These are phyloP conservation scores for Euphorbia pulcherrima DNA, from an alignment of 345 rosid genomes.

Conservation along the genomic window DNA sequence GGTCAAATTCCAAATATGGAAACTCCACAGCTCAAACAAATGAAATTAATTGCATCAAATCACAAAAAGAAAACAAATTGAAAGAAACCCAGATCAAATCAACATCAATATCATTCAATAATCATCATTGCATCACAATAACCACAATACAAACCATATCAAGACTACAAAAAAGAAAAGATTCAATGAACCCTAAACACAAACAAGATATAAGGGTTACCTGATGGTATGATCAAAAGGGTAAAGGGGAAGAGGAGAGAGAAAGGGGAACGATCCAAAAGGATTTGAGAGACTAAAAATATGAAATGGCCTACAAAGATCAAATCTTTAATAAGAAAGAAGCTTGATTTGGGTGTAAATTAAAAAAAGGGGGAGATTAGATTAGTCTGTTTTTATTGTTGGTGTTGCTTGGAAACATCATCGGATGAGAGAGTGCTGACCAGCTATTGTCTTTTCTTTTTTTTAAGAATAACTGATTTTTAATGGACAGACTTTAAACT, in stretches of 20 bases:
- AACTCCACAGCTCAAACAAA: neutral
- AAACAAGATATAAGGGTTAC: neutral
- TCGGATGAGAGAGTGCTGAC: conserved; percentile 32
- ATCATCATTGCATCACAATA: neutral
- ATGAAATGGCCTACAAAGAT: conserved; percentile 5
- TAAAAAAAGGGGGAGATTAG: no score
- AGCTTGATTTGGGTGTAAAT: neutral
- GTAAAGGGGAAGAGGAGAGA: neutral
- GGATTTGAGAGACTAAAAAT: neutral
- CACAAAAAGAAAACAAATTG: neutral
- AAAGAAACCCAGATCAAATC: conserved; percentile 10
- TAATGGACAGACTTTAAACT: neutral
- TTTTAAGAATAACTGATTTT: neutral
- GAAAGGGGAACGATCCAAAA: neutral
- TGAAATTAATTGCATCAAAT: neutral
- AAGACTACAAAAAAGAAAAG: neutral
- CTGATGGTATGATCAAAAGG: neutral
- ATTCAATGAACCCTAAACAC: neutral
- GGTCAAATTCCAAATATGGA: conserved; percentile 9
- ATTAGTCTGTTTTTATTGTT: conserved; percentile 2
- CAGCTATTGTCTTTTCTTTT: conserved; percentile 16
- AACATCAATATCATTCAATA: neutral
- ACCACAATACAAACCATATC: neutral
- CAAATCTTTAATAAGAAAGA: neutral
- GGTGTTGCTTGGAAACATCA: conserved; percentile 31